These are phyloP conservation scores for Tolypocladium inflatum DNA, from an alignment of 2,329 filamentous ascomycete species.

Conservation along the genomic window DNA sequence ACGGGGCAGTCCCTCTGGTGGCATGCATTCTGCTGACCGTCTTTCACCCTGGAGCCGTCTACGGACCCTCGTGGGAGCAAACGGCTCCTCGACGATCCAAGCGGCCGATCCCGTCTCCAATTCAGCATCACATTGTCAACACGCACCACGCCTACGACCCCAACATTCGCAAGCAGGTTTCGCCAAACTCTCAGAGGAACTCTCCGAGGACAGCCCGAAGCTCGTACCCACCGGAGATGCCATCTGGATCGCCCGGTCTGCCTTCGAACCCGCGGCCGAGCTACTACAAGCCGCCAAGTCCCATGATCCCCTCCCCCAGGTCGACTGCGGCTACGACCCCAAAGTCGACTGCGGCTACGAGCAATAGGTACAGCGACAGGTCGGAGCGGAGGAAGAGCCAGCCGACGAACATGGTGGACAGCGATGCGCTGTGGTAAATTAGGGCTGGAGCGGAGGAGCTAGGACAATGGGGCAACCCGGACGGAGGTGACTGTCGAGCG, in stretches of 20 bases:
- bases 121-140: conserved; percentile 10
- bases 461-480: neutral
- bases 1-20: conserved; percentile 30
- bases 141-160: conserved; percentile 23
- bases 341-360: conserved; percentile 4
- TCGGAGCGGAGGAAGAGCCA: conserved; percentile 3
- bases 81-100: conserved; percentile 22
- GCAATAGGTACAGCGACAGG: conserved; percentile 5
- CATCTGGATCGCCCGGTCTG: conserved; percentile 17
- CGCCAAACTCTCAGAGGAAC: conserved; percentile 13
- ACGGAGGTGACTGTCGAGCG: neutral
- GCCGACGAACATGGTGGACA: conserved; percentile 8
- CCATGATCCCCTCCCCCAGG: conserved; percentile 7
- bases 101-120: conserved; percentile 8
- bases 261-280: conserved; percentile 16
- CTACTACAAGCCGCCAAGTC: conserved; percentile 10
- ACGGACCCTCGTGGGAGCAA: conserved; percentile 28
- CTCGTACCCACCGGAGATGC: conserved; percentile 12
- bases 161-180: conserved; percentile 20
- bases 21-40: conserved; percentile 23
- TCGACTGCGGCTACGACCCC: conserved; percentile 5
- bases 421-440: conserved; percentile 10
- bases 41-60: conserved; percentile 28
- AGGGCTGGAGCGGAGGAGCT: neutral
- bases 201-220: conserved; percentile 10